Evolutionary conservation across 257 asterid species (phyloP), one percentile per base, ranked within the genome.

Genomic region (Haberlea rhodopensis): DNA sequence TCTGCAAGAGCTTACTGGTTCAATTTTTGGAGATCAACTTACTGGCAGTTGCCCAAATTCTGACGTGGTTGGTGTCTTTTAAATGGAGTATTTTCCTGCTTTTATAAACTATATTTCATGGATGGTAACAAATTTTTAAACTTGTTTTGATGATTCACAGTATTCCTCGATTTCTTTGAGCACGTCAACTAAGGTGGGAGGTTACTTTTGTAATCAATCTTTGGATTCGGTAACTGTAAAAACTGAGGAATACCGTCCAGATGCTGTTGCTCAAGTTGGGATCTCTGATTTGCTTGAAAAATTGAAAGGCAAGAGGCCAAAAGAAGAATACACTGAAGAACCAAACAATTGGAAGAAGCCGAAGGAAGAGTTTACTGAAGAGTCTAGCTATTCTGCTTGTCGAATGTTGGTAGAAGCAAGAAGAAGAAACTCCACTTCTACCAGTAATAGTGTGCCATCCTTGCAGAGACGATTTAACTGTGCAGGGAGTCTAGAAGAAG

Each of bases 221-320:
- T 57, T 73, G 25, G 74, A 67, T 56, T 64, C 82, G 2, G 11
- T 68, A 5, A 27, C 28, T 53, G 73, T 86, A 45, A 86, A 89
- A 81, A 69, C 78, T 6, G 98, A 89, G 82, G 94, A 78, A 57
- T 57, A 15, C 64, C 31, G 28, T 59, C 34, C 75, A 46, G 85
- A 73, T 31, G 67, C 55, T 68, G 62, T 49, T 53, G 55, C 79
- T 69, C 74, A 67, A 56, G 76, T 6, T 49, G 69, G 71, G 59
- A 67, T 76, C 62, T 63, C 82, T 10, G 84, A 79, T 55, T 65
- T 70, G 66, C 75, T 80, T 55, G 85, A 80, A 58, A 85, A 74
- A 74, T 53, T 80, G 57, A 84, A 80, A 76, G 95, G 87, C 73
- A 89, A 89, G 82, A 81, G 84, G 76, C 92, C 87, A 27, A 71